Evolutionary conservation across 768 basidiomycete species (phyloP).

Genomic region (Pleurotus eryngii): DNA sequence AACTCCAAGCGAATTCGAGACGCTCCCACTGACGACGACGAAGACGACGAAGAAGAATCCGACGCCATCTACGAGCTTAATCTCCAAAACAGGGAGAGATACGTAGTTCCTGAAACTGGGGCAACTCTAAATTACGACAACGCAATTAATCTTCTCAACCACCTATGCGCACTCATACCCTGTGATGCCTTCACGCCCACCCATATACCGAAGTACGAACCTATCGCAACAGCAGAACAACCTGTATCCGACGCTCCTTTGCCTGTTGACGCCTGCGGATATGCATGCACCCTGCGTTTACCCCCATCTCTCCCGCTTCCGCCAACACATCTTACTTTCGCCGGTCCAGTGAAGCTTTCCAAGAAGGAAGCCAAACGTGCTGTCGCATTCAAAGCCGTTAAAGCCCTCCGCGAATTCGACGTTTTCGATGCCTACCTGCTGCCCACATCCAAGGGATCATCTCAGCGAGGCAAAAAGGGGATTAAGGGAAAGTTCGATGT

Average conservation of each 20-base stretch:
- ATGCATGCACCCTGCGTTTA: slow-evolving; percentile 53
- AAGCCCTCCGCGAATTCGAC: slow-evolving; percentile 60
- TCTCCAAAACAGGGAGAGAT: slow-evolving; percentile 66
- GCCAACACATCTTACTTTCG: slow-evolving; percentile 47
- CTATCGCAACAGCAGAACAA: background rate
- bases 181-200: slow-evolving; percentile 64
- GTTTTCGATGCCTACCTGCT: slow-evolving; percentile 83
- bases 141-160: slow-evolving; percentile 64
- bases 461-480: background rate
- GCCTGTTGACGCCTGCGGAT: slow-evolving; percentile 42
- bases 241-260: background rate
- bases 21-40: slow-evolving; percentile 34
- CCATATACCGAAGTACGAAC: slow-evolving; percentile 52
- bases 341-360: slow-evolving; percentile 57
- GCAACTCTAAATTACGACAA: slow-evolving; percentile 80
- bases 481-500: slow-evolving; percentile 44
- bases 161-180: slow-evolving; percentile 77
- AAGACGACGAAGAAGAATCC: slow-evolving; percentile 39
- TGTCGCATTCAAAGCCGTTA: slow-evolving; percentile 77
- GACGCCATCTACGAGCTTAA: slow-evolving; percentile 47
- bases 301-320: slow-evolving; percentile 67
- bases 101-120: slow-evolving; percentile 65
- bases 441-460: slow-evolving; percentile 48
- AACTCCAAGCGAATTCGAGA: slow-evolving; percentile 39
- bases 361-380: slow-evolving; percentile 84